Evolutionary conservation across 1,284 basidiomycete genomes (phyloP).

Genomic region (Xanthoconium separans): DNA sequence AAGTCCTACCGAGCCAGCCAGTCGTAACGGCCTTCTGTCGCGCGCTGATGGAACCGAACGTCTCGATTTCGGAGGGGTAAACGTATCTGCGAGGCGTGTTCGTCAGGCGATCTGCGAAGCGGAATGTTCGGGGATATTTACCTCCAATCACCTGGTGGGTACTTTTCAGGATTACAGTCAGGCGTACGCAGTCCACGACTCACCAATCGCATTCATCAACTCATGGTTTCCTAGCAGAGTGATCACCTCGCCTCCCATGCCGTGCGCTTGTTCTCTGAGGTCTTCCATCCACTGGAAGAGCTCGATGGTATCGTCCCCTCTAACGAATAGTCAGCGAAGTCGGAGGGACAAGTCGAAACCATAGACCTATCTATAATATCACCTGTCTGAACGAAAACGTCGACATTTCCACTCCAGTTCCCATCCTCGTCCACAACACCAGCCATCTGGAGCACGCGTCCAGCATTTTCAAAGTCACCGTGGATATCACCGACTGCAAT

Average conservation of each 20-base stretch:
- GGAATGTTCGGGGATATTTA: slow-evolving; percentile 32
- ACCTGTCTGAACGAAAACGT: slow-evolving; percentile 89
- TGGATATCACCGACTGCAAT: slow-evolving; percentile 72
- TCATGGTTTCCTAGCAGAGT: slow-evolving; percentile 89
- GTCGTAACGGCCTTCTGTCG: slow-evolving; percentile 72
- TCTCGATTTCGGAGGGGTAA: slow-evolving; percentile 72
- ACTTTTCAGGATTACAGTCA: slow-evolving; percentile 6
- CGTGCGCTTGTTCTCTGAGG: slow-evolving; percentile 72
- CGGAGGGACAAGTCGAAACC: neutral
- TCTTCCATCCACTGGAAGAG: slow-evolving; percentile 81
- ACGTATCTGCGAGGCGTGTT: slow-evolving; percentile 65
- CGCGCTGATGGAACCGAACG: slow-evolving; percentile 68
- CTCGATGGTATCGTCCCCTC: slow-evolving; percentile 84
- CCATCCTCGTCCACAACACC: slow-evolving; percentile 66
- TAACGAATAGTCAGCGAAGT: slow-evolving; percentile 29
- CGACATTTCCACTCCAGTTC: slow-evolving; percentile 76
- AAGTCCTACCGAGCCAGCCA: slow-evolving; percentile 80
- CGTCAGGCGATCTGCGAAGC: slow-evolving; percentile 1
- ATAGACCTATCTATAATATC: slow-evolving; percentile 86
- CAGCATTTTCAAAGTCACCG: slow-evolving; percentile 61
- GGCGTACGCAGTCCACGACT: slow-evolving; percentile 17
- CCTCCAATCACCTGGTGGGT: slow-evolving; percentile 76
- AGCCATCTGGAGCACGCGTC: slow-evolving; percentile 73
- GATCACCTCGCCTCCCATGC: slow-evolving; percentile 70
- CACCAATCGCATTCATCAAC: slow-evolving; percentile 86